Evolutionary conservation across 1,284 basidiomycete genomes (phyloP), one percentile per base, ranked within the genome.

Genomic region (Ceratobasidium theobromae): DNA sequence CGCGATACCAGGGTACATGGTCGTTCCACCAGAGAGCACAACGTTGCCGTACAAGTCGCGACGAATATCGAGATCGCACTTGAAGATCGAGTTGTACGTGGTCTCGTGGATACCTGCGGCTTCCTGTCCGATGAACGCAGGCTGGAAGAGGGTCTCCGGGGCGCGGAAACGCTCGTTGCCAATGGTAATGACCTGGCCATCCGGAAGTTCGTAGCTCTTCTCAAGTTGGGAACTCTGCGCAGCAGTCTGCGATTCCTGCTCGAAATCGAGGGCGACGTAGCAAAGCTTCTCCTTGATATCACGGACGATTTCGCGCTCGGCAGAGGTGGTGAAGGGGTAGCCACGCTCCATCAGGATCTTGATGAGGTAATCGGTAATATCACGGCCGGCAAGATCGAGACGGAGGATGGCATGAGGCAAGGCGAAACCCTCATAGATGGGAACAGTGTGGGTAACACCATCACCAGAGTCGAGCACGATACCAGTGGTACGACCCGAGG

Each of bases 231-330:
- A 84, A 53, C 81, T 83, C 76, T 84, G 83, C 69, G 82, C 80
- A 60, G 84, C 84, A 58, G 84, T 85, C 76, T 84, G 82, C 79
- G 85, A 80, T 78, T 86, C 84, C 78, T 86, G 83, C 76, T 86
- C 84, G 75, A 85, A 85, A 79, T 86, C 84, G 71, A 86, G 79
- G 45, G 84, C 84, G 72, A 86, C 84, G 78, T 86, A 86, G 79
- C 84, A 85, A 70, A 86, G 82, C 79, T 85, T 85, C 79, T 86
- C 84, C 80, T 86, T 86, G 79, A 86, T 85, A 77, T 86, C 84
- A 69, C 84, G 79, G 71, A 86, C 84, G 69, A 86, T 85, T 80
- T 85, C 83, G 69, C 81, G 78, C 77, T 84, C 83, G 73, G 82
- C 82, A 32, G 82, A 80, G 73, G 79, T 85, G 74, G 84, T 85